Evolutionary conservation across 805 yeast species (phyloP).

Genomic region (Yarrowia bubula): DNA sequence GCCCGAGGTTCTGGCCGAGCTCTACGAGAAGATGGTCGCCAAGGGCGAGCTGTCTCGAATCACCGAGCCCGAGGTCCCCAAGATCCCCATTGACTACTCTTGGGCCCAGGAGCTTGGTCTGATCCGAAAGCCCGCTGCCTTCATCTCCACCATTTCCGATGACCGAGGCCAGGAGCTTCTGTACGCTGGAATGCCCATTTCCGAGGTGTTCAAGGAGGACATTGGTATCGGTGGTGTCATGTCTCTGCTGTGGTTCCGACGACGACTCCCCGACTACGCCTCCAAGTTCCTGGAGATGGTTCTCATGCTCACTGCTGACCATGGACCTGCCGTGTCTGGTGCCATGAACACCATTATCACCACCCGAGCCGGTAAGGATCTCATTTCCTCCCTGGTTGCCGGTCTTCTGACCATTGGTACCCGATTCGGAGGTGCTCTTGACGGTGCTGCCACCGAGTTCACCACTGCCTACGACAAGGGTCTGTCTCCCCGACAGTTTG

Average conservation of each 20-base stretch:
- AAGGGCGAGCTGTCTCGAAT: conserved; percentile 42
- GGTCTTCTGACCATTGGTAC: conserved; percentile 48
- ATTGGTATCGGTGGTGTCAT: conserved; percentile 50
- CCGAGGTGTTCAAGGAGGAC: conserved; percentile 48
- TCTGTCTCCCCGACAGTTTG: conserved; percentile 47
- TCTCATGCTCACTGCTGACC: conserved; percentile 50
- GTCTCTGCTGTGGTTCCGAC: conserved; percentile 49
- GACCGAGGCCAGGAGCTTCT: conserved; percentile 49
- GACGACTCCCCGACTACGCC: conserved; percentile 46
- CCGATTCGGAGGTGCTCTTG: conserved; percentile 49
- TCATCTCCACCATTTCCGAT: conserved; percentile 49
- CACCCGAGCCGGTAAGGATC: conserved; percentile 49
- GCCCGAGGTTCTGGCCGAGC: conserved; percentile 46
- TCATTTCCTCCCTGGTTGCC: conserved; percentile 47
- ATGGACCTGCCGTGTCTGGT: conserved; percentile 50
- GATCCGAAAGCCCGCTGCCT: conserved; percentile 49
- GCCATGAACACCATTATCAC: conserved; percentile 51
- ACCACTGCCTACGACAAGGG: conserved; percentile 47
- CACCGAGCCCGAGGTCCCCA: conserved; percentile 48
- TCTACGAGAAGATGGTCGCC: conserved; percentile 71
- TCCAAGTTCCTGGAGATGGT: conserved; percentile 49
- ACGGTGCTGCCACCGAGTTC: conserved; percentile 49
- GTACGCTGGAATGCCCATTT: conserved; percentile 49
- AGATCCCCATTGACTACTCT: conserved; percentile 49
- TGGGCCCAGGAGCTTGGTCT: conserved; percentile 51